A percentile compares a stretch with the other conserved stretches of the same genome.
phyloP scores from a whole-genome alignment of 148 eudicot genomes.

The Tetragonia tetragonoides region DNA sequence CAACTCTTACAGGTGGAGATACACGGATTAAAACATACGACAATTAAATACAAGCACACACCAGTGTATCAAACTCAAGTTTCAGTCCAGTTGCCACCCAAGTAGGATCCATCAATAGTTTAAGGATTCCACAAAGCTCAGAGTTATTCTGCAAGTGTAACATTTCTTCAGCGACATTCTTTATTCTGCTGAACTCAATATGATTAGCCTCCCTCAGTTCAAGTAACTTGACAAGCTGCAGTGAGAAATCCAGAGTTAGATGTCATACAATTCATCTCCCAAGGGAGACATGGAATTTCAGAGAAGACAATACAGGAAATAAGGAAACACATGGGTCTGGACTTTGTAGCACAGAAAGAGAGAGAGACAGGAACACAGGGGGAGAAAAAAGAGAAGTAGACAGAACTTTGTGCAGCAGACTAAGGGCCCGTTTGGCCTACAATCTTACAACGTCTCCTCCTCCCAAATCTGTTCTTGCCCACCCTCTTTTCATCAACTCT shows the following conservation, averaged over 20 bases:
- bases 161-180: conserved; percentile 72
- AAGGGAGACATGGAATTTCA: not conserved
- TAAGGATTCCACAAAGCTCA: conserved; percentile 64
- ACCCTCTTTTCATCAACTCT: too few relatives aligned
- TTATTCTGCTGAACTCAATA: conserved; percentile 90
- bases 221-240: conserved; percentile 97
- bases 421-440: too few relatives aligned
- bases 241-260: conserved; percentile 21
- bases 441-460: too few relatives aligned
- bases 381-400: not conserved
- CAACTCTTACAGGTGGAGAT: not conserved
- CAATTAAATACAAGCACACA: conserved; percentile 37
- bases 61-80: conserved; percentile 69
- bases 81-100: conserved; percentile 91
- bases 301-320: not conserved
- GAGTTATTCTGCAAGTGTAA: conserved; percentile 56
- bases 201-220: conserved; percentile 98
- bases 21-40: not conserved
- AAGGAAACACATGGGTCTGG: not conserved
- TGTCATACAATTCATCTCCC: not conserved
- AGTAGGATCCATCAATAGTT: conserved; percentile 85
- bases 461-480: too few relatives aligned
- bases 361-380: not conserved
- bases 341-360: not conserved
- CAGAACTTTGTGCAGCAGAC: not conserved